A percentile compares a stretch with the other conserved stretches of the same genome.
Evolutionary conservation across 495 filamentous ascomycete genomes (phyloP).

Genomic region (Lophiostoma macrostomum): DNA sequence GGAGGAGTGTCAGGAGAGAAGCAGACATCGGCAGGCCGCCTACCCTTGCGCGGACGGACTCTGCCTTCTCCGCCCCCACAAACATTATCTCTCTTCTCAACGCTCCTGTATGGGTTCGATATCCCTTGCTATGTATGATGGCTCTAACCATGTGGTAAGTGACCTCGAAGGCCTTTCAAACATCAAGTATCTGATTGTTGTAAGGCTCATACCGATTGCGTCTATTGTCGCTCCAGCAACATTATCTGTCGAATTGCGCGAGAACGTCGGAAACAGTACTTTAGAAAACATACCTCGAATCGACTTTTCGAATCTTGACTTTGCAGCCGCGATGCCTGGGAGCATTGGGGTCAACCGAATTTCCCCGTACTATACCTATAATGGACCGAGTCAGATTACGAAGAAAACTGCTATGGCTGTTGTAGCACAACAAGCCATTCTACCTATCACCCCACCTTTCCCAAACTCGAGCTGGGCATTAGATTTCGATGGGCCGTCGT

Average conservation of each 20-base stretch:
- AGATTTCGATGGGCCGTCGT: too few relatives aligned
- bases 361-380: too few relatives aligned
- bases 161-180: too few relatives aligned
- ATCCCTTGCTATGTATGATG: not conserved
- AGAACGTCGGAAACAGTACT: not conserved
- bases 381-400: too few relatives aligned
- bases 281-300: not conserved
- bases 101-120: not conserved
- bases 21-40: not conserved
- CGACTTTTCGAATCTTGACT: not conserved
- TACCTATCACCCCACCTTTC: too few relatives aligned
- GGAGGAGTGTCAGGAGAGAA: too few relatives aligned
- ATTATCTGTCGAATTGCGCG: not conserved
- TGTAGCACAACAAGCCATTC: too few relatives aligned
- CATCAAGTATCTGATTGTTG: too few relatives aligned
- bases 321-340: too few relatives aligned
- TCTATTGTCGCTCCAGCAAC: not conserved
- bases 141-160: not conserved
- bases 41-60: not conserved
- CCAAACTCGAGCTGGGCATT: too few relatives aligned
- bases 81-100: not conserved
- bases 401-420: too few relatives aligned
- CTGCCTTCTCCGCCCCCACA: not conserved
- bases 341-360: too few relatives aligned
- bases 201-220: slow-evolving; percentile 1